Base-by-base conservation (phyloP, 306 rosid genomes). In the Arachis hypogaea region DNA sequence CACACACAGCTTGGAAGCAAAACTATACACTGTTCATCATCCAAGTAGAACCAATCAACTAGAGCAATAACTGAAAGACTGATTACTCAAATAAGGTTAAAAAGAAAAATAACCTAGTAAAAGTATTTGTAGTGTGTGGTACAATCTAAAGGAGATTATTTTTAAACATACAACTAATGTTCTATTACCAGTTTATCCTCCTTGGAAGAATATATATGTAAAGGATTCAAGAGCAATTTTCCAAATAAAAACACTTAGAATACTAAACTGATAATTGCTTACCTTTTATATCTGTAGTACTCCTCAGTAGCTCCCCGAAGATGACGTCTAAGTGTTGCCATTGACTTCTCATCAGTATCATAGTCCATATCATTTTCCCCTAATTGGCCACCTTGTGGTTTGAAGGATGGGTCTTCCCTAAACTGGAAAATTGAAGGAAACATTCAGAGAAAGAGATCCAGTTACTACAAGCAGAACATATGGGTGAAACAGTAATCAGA, bases 351-450 rank as follows among this genome's bases (percentile, higher is more conserved):
- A 64, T 94, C 99, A 12, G 96, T 92, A 82, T 94, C 99, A 69
- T 94, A 94, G 80, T 94, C 99, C 93, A 94, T 92, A 81, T 94
- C 99, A 9, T 83, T 89, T 82, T 81, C 97, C 54, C 96, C 99
- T 6, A 94, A 83, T 68, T 56, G 90, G 16, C 97, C 97, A 77
- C 99, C 97, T 82, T 92, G 99, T 50, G 97, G 97, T 81, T 87
- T 94, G 86, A 94, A 94, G 66, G 97, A 88, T 47, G 99, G 95
- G 71, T 94, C 99, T 72, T 92, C 93, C 83, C 80, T 89, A 66
- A 89, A 85, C 99, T 94, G 88, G 80, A 62, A 66, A 44, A 63
- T 28, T 59, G 50, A 66, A 66, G 78, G 71, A 65, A 58, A 80
- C 41, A 72, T 65, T 74, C 44, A 69, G 78, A 81, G 63, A 63